These are phyloP conservation scores for Leishmania lainsoni DNA, from an alignment of 208 protist genomes.

Conservation along the genomic window DNA sequence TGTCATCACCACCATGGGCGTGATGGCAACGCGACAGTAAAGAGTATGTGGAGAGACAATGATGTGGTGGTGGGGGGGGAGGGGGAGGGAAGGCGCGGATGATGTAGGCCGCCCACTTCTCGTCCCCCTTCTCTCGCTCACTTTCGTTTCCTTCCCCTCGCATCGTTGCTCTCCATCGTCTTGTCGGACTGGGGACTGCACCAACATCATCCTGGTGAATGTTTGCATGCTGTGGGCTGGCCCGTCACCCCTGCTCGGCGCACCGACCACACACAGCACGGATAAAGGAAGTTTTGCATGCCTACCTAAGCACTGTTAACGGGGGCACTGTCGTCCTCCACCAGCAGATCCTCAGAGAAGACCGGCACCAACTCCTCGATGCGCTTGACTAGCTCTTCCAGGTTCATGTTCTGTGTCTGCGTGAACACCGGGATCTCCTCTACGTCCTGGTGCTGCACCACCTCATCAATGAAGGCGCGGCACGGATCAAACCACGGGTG, in stretches of 20 bases:
- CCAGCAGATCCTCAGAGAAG: constrained; percentile 82
- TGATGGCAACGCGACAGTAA: background rate
- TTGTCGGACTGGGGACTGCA: background rate
- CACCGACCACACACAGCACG: background rate
- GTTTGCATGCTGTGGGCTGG: background rate
- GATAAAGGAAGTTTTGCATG: background rate
- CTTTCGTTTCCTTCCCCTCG: background rate
- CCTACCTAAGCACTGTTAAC: background rate
- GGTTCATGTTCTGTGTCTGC: constrained; percentile 42
- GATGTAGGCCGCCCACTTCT: background rate
- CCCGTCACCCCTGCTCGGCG: background rate
- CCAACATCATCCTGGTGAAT: background rate
- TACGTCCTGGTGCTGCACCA: constrained; percentile 66
- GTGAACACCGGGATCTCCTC: constrained; percentile 59
- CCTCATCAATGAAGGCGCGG: constrained; percentile 81
- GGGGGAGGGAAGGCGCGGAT: background rate
- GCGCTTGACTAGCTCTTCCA: constrained; percentile 56
- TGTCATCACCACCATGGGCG: background rate
- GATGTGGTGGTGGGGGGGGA: background rate
- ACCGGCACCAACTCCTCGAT: constrained; percentile 86
- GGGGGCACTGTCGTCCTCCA: constrained; percentile 48
- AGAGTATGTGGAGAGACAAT: background rate
- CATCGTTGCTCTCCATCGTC: background rate
- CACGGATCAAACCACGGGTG: constrained; percentile 86
- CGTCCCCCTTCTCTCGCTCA: too few species aligned